Base-by-base conservation (phyloP, 2,329 filamentous ascomycete species). In the Sphaerostilbella broomeana region DNA sequence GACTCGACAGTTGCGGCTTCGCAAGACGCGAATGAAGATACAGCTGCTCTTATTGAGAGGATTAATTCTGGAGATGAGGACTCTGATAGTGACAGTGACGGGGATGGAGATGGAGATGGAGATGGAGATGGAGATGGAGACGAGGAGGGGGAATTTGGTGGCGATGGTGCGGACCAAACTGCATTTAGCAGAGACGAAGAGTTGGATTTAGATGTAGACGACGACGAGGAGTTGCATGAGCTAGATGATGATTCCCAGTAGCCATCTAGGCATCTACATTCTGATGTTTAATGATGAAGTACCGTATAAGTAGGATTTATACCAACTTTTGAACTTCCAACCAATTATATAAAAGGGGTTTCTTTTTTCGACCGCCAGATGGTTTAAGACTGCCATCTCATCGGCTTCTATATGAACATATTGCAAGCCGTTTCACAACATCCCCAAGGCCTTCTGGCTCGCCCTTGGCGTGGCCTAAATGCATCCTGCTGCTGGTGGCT, bases 91-190 rank as follows among this genome's bases (percentile, higher is more conserved):
- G 38, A 15, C 9, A 42, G 35, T 12, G 56, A 55, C 7, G 58
- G 58, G 9, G 53, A 50, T 2, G 52, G 53, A 21, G 51, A 47
- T 13, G 41, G 40, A 6, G 53, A 54, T 0, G 53, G 56, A 9
- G 56, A 47, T 2, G 43, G 48, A 5, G 43, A 48, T 11, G 43
- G 38, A 9, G 44, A 38, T 10, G 50, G 47, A 11, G 47, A 45
- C 8, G 43, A 41, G 19, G 33, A 38, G 13, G 17, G 25, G 10
- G n/a, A 15, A 27, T 27, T 27, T n/a, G 16, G 4, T 31, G n/a
- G 13, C 8, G n/a, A n/a, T n/a, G n/a, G 31, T 4, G 19, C 35
- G 31, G 38, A 4, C 5, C 25, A 13, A 10, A 12, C 19, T 24
- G 5, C 11, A 8, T 35, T 35, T 35, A 31, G 25, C n/a, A 26